Percentiles rank a stretch among this genome's conserved stretches.
phyloP scores from a whole-genome alignment of 257 asterid species.

The Solanum chilense region DNA sequence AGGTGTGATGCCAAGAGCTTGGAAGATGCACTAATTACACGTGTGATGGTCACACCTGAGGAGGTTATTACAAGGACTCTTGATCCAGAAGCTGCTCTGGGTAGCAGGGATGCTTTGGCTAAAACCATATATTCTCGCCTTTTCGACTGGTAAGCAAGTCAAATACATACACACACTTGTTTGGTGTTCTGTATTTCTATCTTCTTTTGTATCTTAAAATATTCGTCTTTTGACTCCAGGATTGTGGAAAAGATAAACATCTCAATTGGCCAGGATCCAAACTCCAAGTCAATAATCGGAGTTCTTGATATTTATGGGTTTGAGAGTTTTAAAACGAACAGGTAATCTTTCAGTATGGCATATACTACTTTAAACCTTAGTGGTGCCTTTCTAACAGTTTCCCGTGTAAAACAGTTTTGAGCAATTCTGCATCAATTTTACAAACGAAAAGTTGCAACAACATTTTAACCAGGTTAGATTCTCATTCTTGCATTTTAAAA shows the following conservation, averaged over 20 bases:
- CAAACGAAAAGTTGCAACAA: slow-evolving; percentile 98
- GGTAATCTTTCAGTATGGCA: slow-evolving; percentile 10
- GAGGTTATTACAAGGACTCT: slow-evolving; percentile 89
- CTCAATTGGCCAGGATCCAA: slow-evolving; percentile 98
- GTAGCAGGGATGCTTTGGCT: slow-evolving; percentile 94
- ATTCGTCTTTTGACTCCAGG: slow-evolving; percentile 35
- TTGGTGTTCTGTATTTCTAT: not conserved
- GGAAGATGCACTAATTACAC: slow-evolving; percentile 91
- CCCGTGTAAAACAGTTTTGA: slow-evolving; percentile 55
- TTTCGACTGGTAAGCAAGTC: slow-evolving; percentile 65
- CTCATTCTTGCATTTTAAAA: slow-evolving; percentile 4
- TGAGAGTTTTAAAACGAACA: slow-evolving; percentile 84
- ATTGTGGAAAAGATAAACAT: slow-evolving; percentile 83
- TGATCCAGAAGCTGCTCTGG: slow-evolving; percentile 91
- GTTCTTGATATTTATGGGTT: slow-evolving; percentile 98
- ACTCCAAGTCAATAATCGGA: slow-evolving; percentile 86
- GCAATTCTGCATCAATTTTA: slow-evolving; percentile 98
- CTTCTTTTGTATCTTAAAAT: not conserved
- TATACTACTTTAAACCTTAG: not conserved
- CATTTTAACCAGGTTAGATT: slow-evolving; percentile 94
- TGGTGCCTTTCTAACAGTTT: not conserved
- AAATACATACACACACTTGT: not conserved
- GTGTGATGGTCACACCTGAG: slow-evolving; percentile 98
- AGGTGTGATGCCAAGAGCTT: slow-evolving; percentile 94
- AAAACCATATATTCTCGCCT: slow-evolving; percentile 81